These are phyloP conservation scores for Brettanomyces naardenensis DNA, from an alignment of 805 yeast species.

Conservation along the genomic window DNA sequence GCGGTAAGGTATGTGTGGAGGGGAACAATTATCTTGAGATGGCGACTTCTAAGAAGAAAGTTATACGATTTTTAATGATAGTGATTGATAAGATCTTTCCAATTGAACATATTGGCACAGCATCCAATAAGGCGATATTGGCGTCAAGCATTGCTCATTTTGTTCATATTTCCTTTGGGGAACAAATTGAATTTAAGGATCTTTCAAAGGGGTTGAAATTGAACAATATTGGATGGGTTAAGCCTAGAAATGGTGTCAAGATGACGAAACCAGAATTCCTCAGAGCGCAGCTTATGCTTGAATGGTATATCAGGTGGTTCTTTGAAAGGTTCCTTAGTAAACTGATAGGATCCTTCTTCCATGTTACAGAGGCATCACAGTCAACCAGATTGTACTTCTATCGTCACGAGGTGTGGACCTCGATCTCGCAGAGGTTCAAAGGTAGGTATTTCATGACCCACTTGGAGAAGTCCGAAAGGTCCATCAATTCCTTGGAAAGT, in stretches of 20 bases:
- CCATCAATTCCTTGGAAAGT: conserved; percentile 9
- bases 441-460: conserved; percentile 32
- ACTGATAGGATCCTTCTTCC: conserved; percentile 48
- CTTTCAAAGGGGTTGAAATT: conserved; percentile 31
- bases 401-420: conserved; percentile 52
- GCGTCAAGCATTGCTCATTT: conserved; percentile 28
- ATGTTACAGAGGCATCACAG: conserved; percentile 52
- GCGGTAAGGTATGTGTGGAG: conserved; percentile 13
- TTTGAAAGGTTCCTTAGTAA: conserved; percentile 37
- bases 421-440: conserved; percentile 34
- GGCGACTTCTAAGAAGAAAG: conserved; percentile 25
- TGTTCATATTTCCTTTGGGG: conserved; percentile 31
- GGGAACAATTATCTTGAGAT: conserved; percentile 23
- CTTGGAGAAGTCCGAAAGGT: conserved; percentile 20
- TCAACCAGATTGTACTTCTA: conserved; percentile 37
- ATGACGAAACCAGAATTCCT: conserved; percentile 35
- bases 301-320: conserved; percentile 50
- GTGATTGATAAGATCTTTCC: conserved; percentile 46
- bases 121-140: conserved; percentile 36
- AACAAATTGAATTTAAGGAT: conserved; percentile 24
- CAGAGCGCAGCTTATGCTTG: conserved; percentile 29
- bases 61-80: conserved; percentile 34
- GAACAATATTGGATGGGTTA: conserved; percentile 50
- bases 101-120: conserved; percentile 41
- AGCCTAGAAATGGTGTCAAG: conserved; percentile 18